Evolutionary conservation across 768 basidiomycete genomes (phyloP).

Genomic region (Cyclocybe cylindracea): DNA sequence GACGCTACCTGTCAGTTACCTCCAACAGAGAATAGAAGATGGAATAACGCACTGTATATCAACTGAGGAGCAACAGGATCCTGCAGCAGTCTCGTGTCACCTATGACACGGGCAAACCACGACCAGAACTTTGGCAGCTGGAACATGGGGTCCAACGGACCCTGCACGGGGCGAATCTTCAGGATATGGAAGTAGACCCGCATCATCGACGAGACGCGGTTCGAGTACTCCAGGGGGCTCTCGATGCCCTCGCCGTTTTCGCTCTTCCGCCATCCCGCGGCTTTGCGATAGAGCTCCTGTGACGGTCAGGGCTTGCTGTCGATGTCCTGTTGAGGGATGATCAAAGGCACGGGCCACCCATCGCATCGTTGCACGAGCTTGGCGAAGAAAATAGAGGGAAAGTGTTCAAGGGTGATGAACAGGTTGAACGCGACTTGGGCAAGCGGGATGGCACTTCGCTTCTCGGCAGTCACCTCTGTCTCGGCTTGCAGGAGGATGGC

Average conservation of each 20-base stretch:
- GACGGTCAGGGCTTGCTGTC: slow-evolving; percentile 48
- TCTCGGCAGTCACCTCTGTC: slow-evolving; percentile 88
- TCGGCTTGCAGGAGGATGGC: slow-evolving; percentile 89
- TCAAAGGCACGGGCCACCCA: slow-evolving; percentile 80
- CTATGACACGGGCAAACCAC: slow-evolving; percentile 68
- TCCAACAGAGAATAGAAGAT: slow-evolving; percentile 1
- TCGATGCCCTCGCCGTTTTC: slow-evolving; percentile 48
- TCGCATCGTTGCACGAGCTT: slow-evolving; percentile 87
- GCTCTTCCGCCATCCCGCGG: slow-evolving; percentile 56
- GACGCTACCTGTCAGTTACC: slow-evolving; percentile 4
- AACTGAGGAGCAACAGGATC: slow-evolving; percentile 65
- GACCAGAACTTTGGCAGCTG: slow-evolving; percentile 68
- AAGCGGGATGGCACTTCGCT: slow-evolving; percentile 81
- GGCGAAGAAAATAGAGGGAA: slow-evolving; percentile 79
- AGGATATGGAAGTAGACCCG: slow-evolving; percentile 85
- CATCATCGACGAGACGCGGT: slow-evolving; percentile 76
- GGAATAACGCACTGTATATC: slow-evolving; percentile 57
- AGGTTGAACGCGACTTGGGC: slow-evolving; percentile 76
- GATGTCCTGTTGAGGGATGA: slow-evolving; percentile 53
- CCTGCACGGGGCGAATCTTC: slow-evolving; percentile 35
- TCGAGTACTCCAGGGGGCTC: slow-evolving; percentile 56
- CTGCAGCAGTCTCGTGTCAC: slow-evolving; percentile 50
- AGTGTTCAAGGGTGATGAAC: slow-evolving; percentile 54
- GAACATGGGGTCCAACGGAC: slow-evolving; percentile 54
- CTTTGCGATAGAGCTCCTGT: slow-evolving; percentile 43